Conservation (phyloP, 1,284 basidiomycete species). For the Mycena sp. region DNA sequence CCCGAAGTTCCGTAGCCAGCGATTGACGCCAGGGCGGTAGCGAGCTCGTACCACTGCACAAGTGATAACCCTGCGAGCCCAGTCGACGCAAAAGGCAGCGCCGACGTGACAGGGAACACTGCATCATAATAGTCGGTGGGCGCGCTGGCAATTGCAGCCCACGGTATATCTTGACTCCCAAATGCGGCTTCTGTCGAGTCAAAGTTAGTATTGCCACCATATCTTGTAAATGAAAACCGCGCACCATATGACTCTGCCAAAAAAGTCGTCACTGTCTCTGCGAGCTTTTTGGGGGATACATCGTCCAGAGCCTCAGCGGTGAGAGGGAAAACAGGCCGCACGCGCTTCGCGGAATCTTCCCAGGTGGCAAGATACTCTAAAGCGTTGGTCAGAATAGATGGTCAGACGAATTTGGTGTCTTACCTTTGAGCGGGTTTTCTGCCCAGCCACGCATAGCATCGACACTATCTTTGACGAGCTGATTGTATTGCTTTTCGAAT, state of each 20-base stretch:
- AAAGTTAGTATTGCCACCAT: not conserved
- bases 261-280: too few species aligned
- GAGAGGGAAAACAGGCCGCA: not conserved
- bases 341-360: not conserved
- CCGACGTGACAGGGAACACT: too few species aligned
- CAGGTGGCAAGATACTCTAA: not conserved
- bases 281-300: too few species aligned
- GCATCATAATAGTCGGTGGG: conserved; percentile 4
- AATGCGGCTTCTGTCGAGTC: not conserved
- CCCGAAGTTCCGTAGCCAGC: too few species aligned
- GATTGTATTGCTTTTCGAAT: too few species aligned
- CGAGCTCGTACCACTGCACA: not conserved
- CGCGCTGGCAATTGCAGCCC: too few species aligned
- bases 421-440: conserved; percentile 4
- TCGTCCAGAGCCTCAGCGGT: too few species aligned
- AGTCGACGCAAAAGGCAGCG: not conserved
- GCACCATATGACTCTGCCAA: too few species aligned
- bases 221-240: not conserved
- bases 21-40: not conserved
- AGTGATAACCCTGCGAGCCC: not conserved
- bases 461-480: not conserved
- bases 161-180: too few species aligned
- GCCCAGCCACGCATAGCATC: not conserved
- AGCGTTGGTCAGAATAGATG: not conserved
- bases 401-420: not conserved